Evolutionary conservation across 1,284 basidiomycete genomes (phyloP).

Genomic region (Fistulinella cinereoalba): DNA sequence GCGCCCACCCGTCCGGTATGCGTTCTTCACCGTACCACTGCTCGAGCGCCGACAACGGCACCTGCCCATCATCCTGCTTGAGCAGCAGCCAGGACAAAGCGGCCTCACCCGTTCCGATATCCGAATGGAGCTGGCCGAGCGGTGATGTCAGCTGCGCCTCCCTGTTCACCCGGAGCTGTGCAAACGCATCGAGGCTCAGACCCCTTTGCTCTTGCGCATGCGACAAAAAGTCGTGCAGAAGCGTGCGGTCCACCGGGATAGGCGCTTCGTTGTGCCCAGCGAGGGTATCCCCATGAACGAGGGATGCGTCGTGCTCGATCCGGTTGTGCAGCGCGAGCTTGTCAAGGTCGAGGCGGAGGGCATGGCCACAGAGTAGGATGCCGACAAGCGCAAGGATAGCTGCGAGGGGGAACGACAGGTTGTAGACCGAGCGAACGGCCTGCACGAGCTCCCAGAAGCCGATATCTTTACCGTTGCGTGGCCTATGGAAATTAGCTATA

Average conservation of each 20-base stretch:
- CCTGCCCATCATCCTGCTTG: slow-evolving; percentile 31
- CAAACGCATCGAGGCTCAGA: slow-evolving; percentile 39
- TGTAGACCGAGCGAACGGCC: slow-evolving; percentile 37
- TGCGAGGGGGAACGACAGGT: slow-evolving; percentile 38
- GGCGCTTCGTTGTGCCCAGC: slow-evolving; percentile 32
- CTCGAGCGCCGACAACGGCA: slow-evolving; percentile 36
- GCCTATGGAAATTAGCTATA: slow-evolving; percentile 17
- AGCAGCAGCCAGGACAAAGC: slow-evolving; percentile 47
- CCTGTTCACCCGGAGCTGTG: slow-evolving; percentile 44
- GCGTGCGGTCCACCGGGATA: slow-evolving; percentile 25
- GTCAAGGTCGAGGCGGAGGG: slow-evolving; percentile 37
- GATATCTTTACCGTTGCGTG: slow-evolving; percentile 37
- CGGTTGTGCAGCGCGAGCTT: slow-evolving; percentile 40
- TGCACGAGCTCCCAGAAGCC: slow-evolving; percentile 32
- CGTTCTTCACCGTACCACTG: slow-evolving; percentile 53
- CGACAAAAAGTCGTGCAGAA: slow-evolving; percentile 27
- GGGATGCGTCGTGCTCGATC: slow-evolving; percentile 52
- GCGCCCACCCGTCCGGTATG: slow-evolving; percentile 50
- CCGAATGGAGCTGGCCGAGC: slow-evolving; percentile 47
- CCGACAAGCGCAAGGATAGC: slow-evolving; percentile 32
- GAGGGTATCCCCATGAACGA: slow-evolving; percentile 41
- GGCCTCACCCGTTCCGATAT: slow-evolving; percentile 61
- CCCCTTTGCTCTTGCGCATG: slow-evolving; percentile 21
- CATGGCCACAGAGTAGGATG: slow-evolving; percentile 29
- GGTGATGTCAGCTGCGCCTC: slow-evolving; percentile 45